Evolutionary conservation across 108 stramenopile genomes (phyloP).

Genomic region (Schizochytrium sp.): DNA sequence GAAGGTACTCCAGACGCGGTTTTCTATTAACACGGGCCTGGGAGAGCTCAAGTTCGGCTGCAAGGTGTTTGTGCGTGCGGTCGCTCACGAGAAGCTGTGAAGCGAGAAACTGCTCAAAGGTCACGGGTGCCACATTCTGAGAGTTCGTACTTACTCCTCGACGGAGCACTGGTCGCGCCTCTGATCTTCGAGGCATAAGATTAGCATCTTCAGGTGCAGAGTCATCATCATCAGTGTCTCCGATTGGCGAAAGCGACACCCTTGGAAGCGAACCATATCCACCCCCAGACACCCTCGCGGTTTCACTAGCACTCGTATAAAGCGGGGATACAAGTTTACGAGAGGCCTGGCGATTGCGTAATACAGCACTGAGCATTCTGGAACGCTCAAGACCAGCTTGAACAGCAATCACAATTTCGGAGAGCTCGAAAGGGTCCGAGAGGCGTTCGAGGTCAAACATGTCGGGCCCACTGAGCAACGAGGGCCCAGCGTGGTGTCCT

Average conservation of each 20-base stretch:
- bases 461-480: neutral
- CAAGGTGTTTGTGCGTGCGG: constrained; percentile 1
- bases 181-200: too few relatives aligned
- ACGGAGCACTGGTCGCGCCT: neutral
- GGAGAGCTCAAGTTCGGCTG: neutral
- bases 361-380: neutral
- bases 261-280: too few relatives aligned
- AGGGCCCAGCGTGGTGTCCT: constrained; percentile 40
- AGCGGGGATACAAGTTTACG: neutral
- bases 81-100: constrained; percentile 21
- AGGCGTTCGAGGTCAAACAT: neutral
- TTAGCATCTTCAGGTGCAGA: too few relatives aligned
- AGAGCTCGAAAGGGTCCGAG: constrained; percentile 51
- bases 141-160: neutral
- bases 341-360: neutral
- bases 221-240: too few relatives aligned
- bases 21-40: constrained; percentile 17
- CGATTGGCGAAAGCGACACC: too few relatives aligned
- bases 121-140: neutral
- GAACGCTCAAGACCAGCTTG: constrained; percentile 44
- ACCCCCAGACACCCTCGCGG: neutral
- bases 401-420: constrained; percentile 31
- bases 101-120: constrained; percentile 1
- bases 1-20: constrained; percentile 7
- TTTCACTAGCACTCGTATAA: neutral